Evolutionary conservation across 225 moss, liverwort and hornwort genomes (phyloP).

Genomic region (Straminergon stramineum): DNA sequence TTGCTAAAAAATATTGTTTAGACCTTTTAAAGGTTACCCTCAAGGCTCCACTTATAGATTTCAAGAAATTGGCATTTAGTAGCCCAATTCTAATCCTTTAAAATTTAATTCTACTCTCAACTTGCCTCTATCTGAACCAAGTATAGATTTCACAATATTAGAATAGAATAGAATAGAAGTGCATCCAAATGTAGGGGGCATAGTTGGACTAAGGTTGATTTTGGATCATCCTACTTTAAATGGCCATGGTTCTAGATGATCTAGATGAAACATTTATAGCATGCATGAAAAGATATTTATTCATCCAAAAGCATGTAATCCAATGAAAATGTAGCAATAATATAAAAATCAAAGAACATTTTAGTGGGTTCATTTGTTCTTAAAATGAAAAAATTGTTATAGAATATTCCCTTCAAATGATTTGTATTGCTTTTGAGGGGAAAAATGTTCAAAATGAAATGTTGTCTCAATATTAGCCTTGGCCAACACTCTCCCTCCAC

Average conservation of each 20-base stretch:
- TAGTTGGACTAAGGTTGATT: background rate
- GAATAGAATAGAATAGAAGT: background rate
- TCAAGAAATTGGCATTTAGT: fast-evolving
- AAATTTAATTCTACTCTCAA: background rate
- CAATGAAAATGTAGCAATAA: no score
- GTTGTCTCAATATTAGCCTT: background rate
- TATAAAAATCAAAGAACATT: no score
- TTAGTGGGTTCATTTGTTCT: no score
- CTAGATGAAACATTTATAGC: background rate
- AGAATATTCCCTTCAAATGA: no score
- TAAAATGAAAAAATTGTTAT: no score
- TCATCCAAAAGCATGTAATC: no score
- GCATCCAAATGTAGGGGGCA: background rate
- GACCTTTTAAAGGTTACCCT: no score
- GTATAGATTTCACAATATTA: background rate
- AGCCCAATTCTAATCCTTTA: background rate
- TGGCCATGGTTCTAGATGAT: no score
- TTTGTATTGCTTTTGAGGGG: no score
- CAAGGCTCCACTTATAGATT: fast-evolving
- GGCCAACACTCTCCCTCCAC: fast-evolving
- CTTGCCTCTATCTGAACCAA: background rate
- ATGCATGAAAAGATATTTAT: no score
- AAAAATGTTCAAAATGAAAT: no score
- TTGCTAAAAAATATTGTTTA: no score
- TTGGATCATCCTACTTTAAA: background rate